These are phyloP conservation scores for Penicillium sp. DNA, from an alignment of 2,329 filamentous ascomycete species.

Conservation along the genomic window DNA sequence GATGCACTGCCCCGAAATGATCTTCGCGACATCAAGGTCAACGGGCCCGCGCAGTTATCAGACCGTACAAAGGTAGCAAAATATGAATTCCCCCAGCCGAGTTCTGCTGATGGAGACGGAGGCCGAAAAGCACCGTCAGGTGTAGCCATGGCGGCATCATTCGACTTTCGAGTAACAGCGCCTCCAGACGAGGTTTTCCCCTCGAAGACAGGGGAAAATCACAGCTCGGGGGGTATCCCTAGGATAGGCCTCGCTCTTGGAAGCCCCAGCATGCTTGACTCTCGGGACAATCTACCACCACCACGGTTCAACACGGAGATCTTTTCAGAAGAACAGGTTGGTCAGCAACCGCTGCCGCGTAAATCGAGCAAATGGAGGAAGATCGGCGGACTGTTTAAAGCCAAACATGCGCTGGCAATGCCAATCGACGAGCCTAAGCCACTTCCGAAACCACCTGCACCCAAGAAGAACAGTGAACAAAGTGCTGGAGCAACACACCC, in stretches of 20 bases:
- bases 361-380: constrained; percentile 52
- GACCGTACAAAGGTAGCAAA: constrained; percentile 12
- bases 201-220: constrained; percentile 15
- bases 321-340: constrained; percentile 9
- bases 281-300: constrained; percentile 18
- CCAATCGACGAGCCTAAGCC: constrained; percentile 28
- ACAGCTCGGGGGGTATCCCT: constrained; percentile 39
- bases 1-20: constrained; percentile 37
- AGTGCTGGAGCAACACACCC: neutral
- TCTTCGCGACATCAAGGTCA: constrained; percentile 20
- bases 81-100: constrained; percentile 25
- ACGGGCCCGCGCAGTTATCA: neutral
- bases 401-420: constrained; percentile 35
- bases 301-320: constrained; percentile 18
- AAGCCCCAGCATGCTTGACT: constrained; percentile 56
- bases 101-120: constrained; percentile 18
- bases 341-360: constrained; percentile 24
- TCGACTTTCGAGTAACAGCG: constrained; percentile 35
- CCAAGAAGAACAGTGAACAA: neutral
- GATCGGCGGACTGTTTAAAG: constrained; percentile 47
- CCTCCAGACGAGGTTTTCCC: constrained; percentile 29
- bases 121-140: constrained; percentile 18
- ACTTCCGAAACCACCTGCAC: neutral
- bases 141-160: constrained; percentile 16
- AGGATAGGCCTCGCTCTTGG: constrained; percentile 74